A percentile compares a stretch with the other conserved stretches of the same genome.
phyloP scores from a whole-genome alignment of 2,329 filamentous ascomycete genomes.

The Fusarium guadeloupense region DNA sequence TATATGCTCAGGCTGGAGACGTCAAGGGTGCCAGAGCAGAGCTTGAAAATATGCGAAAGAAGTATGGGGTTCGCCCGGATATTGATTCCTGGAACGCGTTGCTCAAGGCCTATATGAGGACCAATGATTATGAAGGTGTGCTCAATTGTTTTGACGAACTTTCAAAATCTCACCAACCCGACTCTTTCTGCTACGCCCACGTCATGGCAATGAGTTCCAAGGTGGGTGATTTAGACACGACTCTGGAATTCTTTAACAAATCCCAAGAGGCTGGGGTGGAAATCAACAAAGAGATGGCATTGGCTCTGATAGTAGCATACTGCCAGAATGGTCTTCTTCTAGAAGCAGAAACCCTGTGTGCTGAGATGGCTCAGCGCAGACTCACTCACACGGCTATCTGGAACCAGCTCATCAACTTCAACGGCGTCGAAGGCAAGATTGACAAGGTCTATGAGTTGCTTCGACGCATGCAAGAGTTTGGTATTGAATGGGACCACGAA shows the following conservation, averaged over 20 bases:
- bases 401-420: conserved; percentile 78
- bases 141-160: conserved; percentile 71
- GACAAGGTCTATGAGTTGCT: conserved; percentile 60
- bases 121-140: conserved; percentile 72
- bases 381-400: conserved; percentile 71
- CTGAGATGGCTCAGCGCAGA: conserved; percentile 62
- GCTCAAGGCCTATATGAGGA: conserved; percentile 74
- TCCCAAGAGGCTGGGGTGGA: conserved; percentile 64
- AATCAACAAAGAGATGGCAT: conserved; percentile 66
- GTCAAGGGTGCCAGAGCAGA: conserved; percentile 65
- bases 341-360: conserved; percentile 51
- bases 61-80: conserved; percentile 67
- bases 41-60: conserved; percentile 68
- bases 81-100: conserved; percentile 78
- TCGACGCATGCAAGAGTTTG: conserved; percentile 57
- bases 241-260: conserved; percentile 70
- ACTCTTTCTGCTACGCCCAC: conserved; percentile 73
- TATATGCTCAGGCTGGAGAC: conserved; percentile 75
- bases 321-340: conserved; percentile 54
- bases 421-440: conserved; percentile 69
- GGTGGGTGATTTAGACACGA: conserved; percentile 76
- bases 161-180: conserved; percentile 59
- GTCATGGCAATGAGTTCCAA: conserved; percentile 77
- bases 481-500: conserved; percentile 58
- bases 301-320: conserved; percentile 73